phyloP scores from a whole-genome alignment of 2,329 filamentous ascomycete genomes.

The Cercospora sesami region DNA sequence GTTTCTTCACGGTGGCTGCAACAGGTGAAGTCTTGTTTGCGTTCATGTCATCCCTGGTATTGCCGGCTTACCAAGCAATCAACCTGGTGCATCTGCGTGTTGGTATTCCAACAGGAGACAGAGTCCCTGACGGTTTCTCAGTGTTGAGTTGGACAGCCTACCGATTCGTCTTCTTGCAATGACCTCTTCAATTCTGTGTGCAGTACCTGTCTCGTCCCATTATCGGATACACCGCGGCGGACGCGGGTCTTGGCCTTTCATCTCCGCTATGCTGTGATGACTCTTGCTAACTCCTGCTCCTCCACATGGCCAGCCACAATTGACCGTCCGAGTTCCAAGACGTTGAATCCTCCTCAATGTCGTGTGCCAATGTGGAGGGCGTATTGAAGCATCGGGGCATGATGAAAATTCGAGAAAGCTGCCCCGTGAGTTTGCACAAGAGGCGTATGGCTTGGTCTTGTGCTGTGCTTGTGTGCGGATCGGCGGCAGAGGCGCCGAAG shows the following conservation, averaged over 20 bases:
- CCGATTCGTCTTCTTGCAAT: no score
- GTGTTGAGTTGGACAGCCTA: no score
- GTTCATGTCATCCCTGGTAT: background rate
- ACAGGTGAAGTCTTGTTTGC: background rate
- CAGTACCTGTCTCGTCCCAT: no score
- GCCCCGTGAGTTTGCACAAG: background rate
- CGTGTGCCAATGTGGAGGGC: background rate
- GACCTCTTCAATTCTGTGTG: no score
- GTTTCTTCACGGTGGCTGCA: background rate
- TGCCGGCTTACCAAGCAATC: background rate
- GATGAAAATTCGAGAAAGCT: background rate
- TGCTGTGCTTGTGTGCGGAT: background rate
- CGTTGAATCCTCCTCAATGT: background rate
- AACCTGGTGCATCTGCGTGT: background rate
- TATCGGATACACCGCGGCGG: background rate
- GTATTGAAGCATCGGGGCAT: background rate
- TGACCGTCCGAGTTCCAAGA: background rate
- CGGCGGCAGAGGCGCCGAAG: slow-evolving; percentile 1
- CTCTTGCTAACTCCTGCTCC: background rate
- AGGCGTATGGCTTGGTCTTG: background rate
- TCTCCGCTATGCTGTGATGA: no score
- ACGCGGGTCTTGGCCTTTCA: no score
- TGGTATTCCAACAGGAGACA: no score
- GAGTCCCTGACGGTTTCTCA: no score
- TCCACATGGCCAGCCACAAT: background rate